Evolutionary conservation across 345 rosid species (phyloP).

Genomic region (Aquilaria malaccensis): DNA sequence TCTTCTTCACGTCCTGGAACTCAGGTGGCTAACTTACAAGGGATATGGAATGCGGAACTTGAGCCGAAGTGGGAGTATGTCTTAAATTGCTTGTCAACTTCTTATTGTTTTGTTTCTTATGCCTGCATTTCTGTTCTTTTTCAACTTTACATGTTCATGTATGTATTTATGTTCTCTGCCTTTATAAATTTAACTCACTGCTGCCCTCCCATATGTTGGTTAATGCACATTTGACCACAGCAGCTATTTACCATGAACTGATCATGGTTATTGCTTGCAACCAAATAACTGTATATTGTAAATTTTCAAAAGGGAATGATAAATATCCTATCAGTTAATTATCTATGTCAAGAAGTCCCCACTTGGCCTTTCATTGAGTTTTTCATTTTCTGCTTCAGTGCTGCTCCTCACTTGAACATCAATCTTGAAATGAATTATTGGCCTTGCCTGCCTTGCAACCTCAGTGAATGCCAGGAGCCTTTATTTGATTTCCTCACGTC

Average conservation of each 20-base stretch:
- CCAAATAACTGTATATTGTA: too few relatives aligned
- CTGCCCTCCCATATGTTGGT: too few relatives aligned
- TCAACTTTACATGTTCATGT: background rate
- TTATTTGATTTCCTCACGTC: conserved; percentile 68
- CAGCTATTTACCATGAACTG: too few relatives aligned
- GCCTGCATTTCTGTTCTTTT: background rate
- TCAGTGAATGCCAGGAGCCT: conserved; percentile 81
- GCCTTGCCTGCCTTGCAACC: conserved; percentile 87
- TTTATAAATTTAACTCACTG: too few relatives aligned
- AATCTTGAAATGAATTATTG: conserved; percentile 98
- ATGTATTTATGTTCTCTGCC: too few relatives aligned
- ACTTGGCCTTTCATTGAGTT: conserved; percentile 12
- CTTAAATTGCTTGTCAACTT: conserved; percentile 4
- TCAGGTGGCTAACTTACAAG: conserved; percentile 89
- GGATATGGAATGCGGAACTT: conserved; percentile 85
- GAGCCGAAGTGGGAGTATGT: conserved; percentile 90
- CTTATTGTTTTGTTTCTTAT: conserved; percentile 9
- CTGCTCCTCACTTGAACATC: conserved; percentile 89
- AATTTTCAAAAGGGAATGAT: too few relatives aligned
- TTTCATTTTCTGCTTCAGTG: conserved; percentile 34
- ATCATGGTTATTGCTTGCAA: too few relatives aligned
- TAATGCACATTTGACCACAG: too few relatives aligned
- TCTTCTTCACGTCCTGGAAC: conserved; percentile 90
- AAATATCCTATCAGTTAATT: too few relatives aligned
- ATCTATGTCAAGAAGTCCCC: conserved; percentile 3